Base-by-base conservation (phyloP, 352 stramenopile genomes). In the Globisporangium mamillatum region DNA sequence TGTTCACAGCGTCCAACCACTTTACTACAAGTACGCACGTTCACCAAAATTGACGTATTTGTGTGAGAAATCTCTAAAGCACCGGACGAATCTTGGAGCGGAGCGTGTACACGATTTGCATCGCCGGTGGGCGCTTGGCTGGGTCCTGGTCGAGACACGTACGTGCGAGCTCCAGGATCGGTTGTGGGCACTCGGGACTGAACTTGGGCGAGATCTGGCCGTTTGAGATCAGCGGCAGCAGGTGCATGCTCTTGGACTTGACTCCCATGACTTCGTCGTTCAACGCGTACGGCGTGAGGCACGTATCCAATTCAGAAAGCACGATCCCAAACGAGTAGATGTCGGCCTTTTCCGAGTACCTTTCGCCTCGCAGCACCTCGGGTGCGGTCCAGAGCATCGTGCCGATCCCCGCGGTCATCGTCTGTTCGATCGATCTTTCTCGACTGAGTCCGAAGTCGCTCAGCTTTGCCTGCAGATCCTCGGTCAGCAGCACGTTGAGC, bases 401-500 rank as follows among this genome's bases (percentile, higher is more conserved):
- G 27, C 76, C 74, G 0, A 86, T 72, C 7, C 76, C 70, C 24
- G 66, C 75, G 10, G 74, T 82, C 72, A 80, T 82, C 20, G 75
- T 80, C 61, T 79, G 68, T 25, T 82, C 74, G 27, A 75, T 70
- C 57, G 57, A 75, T 34, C 60, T 70, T 53, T 82, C 72, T 25
- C 75, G 78, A 67, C 68, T 75, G 22, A 81, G 73, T 4, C 79
- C 79, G 38, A 86, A 86, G 62, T 86, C 75, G 41, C 70, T 83
- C 63, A 86, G 68, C 71, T 86, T 86, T 44, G 75, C 79, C 24
- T 78, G 66, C 24, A 81, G 67, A 32, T 84, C 68, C 63, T 80
- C 75, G 0, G 60, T 75, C 34, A 87, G 59, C n/a, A 87, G 65
- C 46, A 84, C 70, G 65, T 83, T 87, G 4, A 78, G 68, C 4